A percentile compares a stretch with the other conserved stretches of the same genome.
Evolutionary conservation across 177 flowering plant genomes (phyloP).

Genomic region (Tripterygium wilfordii): DNA sequence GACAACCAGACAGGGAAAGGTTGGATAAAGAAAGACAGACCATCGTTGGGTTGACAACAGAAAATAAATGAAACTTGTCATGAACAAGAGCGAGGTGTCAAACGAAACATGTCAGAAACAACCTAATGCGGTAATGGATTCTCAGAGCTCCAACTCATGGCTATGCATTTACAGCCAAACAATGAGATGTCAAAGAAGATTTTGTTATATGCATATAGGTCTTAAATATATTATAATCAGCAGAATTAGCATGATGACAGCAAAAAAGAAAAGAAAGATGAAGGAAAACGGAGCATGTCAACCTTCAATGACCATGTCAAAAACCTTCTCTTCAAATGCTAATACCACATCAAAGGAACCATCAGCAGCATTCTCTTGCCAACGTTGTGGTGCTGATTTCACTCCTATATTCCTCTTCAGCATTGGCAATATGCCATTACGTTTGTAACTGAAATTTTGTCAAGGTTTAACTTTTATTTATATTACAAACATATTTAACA

Average conservation of each 20-base stretch:
- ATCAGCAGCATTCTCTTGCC: conserved; percentile 97
- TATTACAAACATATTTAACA: not conserved
- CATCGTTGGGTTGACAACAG: too few species aligned
- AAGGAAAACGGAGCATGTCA: not conserved
- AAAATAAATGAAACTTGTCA: too few species aligned
- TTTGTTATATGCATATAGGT: too few species aligned
- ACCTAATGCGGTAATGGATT: too few species aligned
- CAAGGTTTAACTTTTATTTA: conserved; percentile 22
- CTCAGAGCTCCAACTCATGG: too few species aligned
- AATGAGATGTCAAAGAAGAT: too few species aligned
- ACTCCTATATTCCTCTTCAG: conserved; percentile 83
- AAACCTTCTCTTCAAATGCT: conserved; percentile 93
- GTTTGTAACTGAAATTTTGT: conserved; percentile 50
- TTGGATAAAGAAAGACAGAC: too few species aligned
- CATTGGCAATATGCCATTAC: conserved; percentile 95
- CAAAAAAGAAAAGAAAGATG: too few species aligned
- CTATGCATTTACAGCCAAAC: too few species aligned
- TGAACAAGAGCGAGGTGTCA: too few species aligned
- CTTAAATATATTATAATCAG: not conserved
- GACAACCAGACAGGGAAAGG: too few species aligned
- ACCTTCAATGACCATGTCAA: conserved; percentile 96
- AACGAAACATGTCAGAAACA: too few species aligned
- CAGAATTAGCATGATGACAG: not conserved
- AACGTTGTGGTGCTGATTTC: conserved; percentile 87
- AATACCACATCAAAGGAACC: conserved; percentile 82